Conservation (phyloP, 208 protist genomes). For the Acanthamoeba triangularis region DNA sequence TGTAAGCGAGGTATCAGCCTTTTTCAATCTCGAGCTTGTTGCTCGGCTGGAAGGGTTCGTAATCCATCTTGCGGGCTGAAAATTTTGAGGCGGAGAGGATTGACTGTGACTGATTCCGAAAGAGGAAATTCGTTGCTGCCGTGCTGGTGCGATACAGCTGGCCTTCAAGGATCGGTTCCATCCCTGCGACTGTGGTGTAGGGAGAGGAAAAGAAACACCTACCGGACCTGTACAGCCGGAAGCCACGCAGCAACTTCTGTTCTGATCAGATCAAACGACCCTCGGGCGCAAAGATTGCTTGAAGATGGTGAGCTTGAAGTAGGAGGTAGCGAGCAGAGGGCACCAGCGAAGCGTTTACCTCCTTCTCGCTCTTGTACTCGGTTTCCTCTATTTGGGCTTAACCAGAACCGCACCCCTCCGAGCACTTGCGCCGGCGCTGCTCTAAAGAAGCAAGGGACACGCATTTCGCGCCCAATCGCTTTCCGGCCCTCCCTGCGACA, state of each 20-base stretch:
- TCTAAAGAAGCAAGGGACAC: not conserved
- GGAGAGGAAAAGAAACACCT: not conserved
- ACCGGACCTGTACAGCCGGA: not conserved
- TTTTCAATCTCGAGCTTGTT: too few relatives aligned
- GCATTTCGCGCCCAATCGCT: not conserved
- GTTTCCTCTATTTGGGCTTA: not conserved
- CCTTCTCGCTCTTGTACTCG: not conserved
- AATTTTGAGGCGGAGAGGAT: too few relatives aligned
- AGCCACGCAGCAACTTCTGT: not conserved
- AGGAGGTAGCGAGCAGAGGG: not conserved
- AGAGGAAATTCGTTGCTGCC: too few relatives aligned
- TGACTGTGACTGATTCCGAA: not conserved
- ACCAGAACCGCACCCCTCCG: too few relatives aligned
- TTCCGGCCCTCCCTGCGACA: not conserved
- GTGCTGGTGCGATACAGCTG: too few relatives aligned
- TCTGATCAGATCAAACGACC: too few relatives aligned
- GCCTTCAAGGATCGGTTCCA: not conserved
- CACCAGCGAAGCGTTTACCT: not conserved
- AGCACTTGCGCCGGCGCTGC: not conserved
- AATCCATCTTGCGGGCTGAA: too few relatives aligned
- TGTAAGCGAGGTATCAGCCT: not conserved
- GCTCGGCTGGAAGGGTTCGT: too few relatives aligned
- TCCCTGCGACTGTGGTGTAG: not conserved
- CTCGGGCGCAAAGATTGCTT: too few relatives aligned
- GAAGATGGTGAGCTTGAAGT: not conserved